These are phyloP conservation scores for Phytophthora hibernalis DNA, from an alignment of 352 stramenopile species.

Conservation along the genomic window DNA sequence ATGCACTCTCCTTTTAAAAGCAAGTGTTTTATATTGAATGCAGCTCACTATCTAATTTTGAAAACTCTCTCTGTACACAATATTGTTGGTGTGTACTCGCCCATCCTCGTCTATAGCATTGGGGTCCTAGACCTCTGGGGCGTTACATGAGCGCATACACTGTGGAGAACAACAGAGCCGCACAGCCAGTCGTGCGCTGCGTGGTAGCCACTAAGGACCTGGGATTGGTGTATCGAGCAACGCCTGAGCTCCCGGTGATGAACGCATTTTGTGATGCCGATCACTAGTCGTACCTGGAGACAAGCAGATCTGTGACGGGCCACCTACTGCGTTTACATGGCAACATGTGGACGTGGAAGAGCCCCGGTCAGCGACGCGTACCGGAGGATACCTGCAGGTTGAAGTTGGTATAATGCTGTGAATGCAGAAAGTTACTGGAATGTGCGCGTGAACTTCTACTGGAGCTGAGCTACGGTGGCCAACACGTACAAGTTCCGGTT, in stretches of 20 bases:
- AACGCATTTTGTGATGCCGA: constrained; percentile 6
- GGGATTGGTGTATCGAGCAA: not conserved
- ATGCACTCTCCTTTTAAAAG: no score
- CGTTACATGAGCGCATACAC: constrained; percentile 1
- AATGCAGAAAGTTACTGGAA: constrained; percentile 9
- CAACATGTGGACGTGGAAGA: constrained; percentile 15
- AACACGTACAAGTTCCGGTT: no score
- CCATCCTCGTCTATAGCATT: no score
- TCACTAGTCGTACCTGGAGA: constrained; percentile 6
- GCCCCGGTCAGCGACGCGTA: not conserved
- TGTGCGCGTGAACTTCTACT: no score
- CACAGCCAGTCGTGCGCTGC: not conserved
- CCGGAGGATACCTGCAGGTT: constrained; percentile 2
- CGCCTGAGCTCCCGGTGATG: not conserved
- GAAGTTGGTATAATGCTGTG: not conserved
- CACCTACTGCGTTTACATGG: not conserved
- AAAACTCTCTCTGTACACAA: no score
- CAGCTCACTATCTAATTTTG: no score
- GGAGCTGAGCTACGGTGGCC: no score
- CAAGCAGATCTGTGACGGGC: constrained; percentile 6
- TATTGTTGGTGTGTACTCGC: no score
- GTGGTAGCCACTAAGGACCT: no score
- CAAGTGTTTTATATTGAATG: no score
- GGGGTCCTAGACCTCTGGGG: no score
- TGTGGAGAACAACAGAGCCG: not conserved